Evolutionary conservation across 345 rosid genomes (phyloP).

Genomic region (Eucalyptus grandis): DNA sequence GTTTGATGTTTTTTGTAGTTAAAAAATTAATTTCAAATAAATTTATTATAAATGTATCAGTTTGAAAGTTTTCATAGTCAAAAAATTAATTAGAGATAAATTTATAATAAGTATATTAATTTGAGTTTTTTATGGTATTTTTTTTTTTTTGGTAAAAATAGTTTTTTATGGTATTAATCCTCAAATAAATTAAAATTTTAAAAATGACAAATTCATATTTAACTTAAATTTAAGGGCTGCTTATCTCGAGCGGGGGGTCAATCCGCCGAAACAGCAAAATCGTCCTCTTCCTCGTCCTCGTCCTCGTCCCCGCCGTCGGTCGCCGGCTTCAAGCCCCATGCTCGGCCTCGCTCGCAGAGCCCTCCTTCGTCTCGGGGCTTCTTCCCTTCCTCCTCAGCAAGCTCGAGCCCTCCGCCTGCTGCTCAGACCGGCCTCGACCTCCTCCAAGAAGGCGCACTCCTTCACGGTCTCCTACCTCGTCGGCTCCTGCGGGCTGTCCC

Average conservation of each 20-base stretch:
- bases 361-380: background rate
- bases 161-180: too few relatives aligned
- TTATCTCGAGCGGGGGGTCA: background rate
- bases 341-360: background rate
- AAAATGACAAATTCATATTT: too few relatives aligned
- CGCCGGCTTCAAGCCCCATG: background rate
- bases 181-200: too few relatives aligned
- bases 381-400: background rate
- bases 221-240: background rate
- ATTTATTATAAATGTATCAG: rapidly evolving
- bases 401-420: background rate
- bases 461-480: conserved; percentile 27
- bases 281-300: background rate
- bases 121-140: too few relatives aligned
- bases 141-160: too few relatives aligned
- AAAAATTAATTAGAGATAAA: too few relatives aligned
- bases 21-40: too few relatives aligned
- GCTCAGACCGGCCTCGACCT: background rate
- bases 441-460: background rate
- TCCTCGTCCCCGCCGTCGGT: background rate
- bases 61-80: rapidly evolving
- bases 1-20: too few relatives aligned
- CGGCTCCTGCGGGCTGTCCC: conserved; percentile 13
- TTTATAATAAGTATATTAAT: too few relatives aligned
- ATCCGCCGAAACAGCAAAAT: background rate